Evolutionary conservation across 2,329 filamentous ascomycete genomes (phyloP).

Genomic region (Colletotrichum sojae): DNA sequence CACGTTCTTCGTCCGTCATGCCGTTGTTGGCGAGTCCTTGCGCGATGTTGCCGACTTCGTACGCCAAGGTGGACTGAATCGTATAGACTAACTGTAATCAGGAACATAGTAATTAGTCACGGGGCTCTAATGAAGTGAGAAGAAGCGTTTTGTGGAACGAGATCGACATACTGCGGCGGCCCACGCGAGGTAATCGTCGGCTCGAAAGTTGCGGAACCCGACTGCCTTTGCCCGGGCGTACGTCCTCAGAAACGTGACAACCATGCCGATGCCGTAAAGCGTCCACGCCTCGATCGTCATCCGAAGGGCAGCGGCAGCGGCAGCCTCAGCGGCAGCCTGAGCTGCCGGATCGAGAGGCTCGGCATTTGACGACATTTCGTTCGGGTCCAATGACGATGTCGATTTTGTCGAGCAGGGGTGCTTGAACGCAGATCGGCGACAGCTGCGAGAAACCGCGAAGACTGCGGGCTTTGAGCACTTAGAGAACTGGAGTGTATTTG

Average conservation of each 20-base stretch:
- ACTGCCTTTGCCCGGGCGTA: conserved; percentile 47
- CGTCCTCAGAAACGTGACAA: conserved; percentile 47
- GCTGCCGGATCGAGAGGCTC: conserved; percentile 35
- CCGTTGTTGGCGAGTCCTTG: conserved; percentile 69
- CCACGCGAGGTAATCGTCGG: conserved; percentile 50
- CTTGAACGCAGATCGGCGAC: not conserved
- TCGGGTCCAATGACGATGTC: not conserved
- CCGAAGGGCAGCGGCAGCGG: conserved; percentile 41
- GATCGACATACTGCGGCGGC: conserved; percentile 38
- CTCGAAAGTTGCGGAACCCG: conserved; percentile 44
- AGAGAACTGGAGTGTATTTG: not conserved
- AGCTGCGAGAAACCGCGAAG: not conserved
- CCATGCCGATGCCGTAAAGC: conserved; percentile 46
- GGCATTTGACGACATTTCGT: conserved; percentile 11
- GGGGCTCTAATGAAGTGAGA: too few species aligned
- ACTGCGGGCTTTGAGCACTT: not conserved
- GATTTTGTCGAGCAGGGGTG: not conserved
- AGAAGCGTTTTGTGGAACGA: not conserved
- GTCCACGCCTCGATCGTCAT: conserved; percentile 47
- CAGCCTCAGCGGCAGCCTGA: conserved; percentile 44
- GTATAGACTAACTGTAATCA: conserved; percentile 62
- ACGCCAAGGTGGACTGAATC: conserved; percentile 64
- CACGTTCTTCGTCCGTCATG: conserved; percentile 67
- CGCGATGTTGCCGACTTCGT: conserved; percentile 63
- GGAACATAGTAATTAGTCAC: not conserved